These are phyloP conservation scores for Hypoxylon lienhwacheense DNA, from an alignment of 495 filamentous ascomycete genomes.

Conservation along the genomic window DNA sequence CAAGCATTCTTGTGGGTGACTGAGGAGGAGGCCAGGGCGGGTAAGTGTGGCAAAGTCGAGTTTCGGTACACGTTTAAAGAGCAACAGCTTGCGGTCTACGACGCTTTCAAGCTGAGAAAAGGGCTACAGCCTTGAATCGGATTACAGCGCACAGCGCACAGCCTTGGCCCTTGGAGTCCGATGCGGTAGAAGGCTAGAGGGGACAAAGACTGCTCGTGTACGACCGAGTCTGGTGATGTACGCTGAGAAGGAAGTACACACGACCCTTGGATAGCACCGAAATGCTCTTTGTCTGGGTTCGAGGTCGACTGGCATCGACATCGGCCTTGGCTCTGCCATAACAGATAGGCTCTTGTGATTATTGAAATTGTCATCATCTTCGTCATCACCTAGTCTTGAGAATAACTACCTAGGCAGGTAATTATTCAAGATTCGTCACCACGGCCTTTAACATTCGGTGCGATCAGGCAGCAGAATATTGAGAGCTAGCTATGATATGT, in stretches of 20 bases:
- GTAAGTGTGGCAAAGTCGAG: constrained; percentile 33
- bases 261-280: no score
- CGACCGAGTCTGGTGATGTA: not conserved
- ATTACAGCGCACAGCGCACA: not conserved
- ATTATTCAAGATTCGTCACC: no score
- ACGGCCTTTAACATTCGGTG: no score
- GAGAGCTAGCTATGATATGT: no score
- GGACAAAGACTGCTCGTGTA: not conserved
- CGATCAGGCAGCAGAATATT: no score
- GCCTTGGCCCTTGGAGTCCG: not conserved
- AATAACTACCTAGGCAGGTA: no score
- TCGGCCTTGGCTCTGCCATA: no score
- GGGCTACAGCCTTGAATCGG: constrained; percentile 1
- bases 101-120: constrained; percentile 39
- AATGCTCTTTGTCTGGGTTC: no score
- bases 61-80: constrained; percentile 39
- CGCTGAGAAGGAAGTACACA: not conserved
- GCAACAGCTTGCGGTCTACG: constrained; percentile 33
- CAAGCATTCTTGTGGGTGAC: constrained; percentile 48
- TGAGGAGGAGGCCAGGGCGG: constrained; percentile 44
- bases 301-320: no score
- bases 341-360: no score
- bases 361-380: no score
- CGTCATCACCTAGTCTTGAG: no score
- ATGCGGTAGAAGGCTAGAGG: not conserved